Evolutionary conservation across 768 basidiomycete species (phyloP).

Genomic region (Pleurotus ostreatus): DNA sequence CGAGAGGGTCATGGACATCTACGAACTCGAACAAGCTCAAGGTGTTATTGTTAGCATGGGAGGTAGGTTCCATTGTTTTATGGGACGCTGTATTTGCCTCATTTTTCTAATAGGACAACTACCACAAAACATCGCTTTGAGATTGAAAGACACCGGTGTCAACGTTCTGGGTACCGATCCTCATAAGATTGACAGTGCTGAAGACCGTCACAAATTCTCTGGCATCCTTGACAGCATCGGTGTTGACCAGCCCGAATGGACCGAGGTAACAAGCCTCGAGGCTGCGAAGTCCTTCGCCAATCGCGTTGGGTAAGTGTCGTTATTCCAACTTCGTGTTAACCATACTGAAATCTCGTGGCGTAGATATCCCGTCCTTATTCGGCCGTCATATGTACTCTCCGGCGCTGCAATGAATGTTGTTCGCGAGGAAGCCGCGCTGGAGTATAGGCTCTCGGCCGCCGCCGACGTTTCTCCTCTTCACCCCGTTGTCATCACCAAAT

Average conservation of each 20-base stretch:
- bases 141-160: constrained; percentile 86
- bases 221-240: constrained; percentile 91
- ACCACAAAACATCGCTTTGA: constrained; percentile 97
- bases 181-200: constrained; percentile 90
- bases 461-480: constrained; percentile 95
- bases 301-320: constrained; percentile 62
- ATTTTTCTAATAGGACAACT: constrained; percentile 67
- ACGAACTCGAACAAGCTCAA: constrained; percentile 88
- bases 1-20: constrained; percentile 99
- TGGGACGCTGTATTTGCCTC: background rate
- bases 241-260: constrained; percentile 97
- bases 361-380: constrained; percentile 95
- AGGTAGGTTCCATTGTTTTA: constrained; percentile 47
- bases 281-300: constrained; percentile 90
- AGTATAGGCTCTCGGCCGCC: constrained; percentile 95
- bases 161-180: constrained; percentile 97
- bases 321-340: background rate
- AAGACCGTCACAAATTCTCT: constrained; percentile 99
- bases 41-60: constrained; percentile 97
- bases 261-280: constrained; percentile 82
- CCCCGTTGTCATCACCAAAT: constrained; percentile 98
- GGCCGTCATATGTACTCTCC: constrained; percentile 97
- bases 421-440: constrained; percentile 82
- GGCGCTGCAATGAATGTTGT: constrained; percentile 99
- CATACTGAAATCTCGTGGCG: constrained; percentile 1